Conservation (phyloP, 2,329 filamentous ascomycete genomes). For the Blastomyces gilchristii region DNA sequence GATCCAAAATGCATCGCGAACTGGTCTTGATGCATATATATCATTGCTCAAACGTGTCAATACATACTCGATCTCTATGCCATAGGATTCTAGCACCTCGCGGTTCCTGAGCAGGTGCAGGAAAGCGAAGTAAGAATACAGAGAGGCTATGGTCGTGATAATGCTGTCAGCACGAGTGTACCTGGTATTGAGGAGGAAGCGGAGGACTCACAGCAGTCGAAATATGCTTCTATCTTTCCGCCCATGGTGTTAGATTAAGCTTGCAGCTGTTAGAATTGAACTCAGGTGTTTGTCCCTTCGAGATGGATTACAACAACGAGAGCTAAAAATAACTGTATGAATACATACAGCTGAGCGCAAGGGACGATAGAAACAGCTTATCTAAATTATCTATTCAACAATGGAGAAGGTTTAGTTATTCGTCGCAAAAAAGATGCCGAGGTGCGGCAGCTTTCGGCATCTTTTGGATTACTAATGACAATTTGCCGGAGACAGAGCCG, state of each 20-base stretch:
- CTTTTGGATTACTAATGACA: too few species aligned
- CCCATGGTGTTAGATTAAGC: conserved; percentile 38
- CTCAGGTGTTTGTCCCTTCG: not conserved
- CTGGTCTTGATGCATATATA: not conserved
- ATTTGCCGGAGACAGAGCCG: not conserved
- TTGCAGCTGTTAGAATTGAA: not conserved
- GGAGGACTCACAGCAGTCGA: conserved; percentile 52
- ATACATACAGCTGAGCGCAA: not conserved
- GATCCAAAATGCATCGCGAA: not conserved
- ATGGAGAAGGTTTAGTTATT: not conserved
- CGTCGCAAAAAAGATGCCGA: not conserved
- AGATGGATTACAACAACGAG: not conserved
- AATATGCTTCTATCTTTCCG: conserved; percentile 54
- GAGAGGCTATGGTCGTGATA: conserved; percentile 47
- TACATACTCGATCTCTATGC: conserved; percentile 56
- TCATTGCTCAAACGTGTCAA: not conserved
- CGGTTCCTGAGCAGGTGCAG: conserved; percentile 49
- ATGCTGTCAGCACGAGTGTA: not conserved
- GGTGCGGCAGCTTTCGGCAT: conserved; percentile 1
- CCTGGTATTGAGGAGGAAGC: not conserved
- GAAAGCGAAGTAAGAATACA: conserved; percentile 45
- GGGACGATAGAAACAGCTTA: not conserved
- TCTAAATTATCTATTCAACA: not conserved
- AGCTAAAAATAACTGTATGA: not conserved
- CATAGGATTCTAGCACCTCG: conserved; percentile 45